Conservation (phyloP, 257 asterid genomes). For the Galeopsis tetrahit region DNA sequence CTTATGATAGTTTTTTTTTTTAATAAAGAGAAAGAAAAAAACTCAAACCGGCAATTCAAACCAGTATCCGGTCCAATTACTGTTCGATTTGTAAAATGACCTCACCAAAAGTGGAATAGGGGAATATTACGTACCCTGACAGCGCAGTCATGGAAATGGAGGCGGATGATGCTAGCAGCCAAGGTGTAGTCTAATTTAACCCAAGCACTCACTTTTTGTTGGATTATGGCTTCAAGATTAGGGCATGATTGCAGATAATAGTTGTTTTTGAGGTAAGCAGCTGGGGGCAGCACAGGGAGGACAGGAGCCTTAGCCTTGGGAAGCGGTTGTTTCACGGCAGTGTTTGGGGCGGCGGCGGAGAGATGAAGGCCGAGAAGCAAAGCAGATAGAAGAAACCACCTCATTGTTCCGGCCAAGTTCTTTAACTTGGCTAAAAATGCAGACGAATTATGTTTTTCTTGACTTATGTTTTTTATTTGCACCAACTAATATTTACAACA, state of each 20-base stretch:
- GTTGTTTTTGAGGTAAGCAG: conserved; percentile 44
- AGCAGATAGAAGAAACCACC: conserved; percentile 21
- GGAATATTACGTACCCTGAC: conserved; percentile 55
- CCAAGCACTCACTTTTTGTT: conserved; percentile 57
- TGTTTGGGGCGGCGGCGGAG: background rate
- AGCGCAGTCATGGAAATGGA: conserved; percentile 82
- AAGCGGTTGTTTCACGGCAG: conserved; percentile 1
- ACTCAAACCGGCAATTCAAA: too few relatives aligned
- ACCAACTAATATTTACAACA: background rate
- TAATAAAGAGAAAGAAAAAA: too few relatives aligned
- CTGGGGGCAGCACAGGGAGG: conserved; percentile 31
- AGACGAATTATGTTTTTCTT: background rate
- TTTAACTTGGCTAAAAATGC: background rate
- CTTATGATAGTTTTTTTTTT: too few relatives aligned
- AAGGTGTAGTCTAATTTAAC: conserved; percentile 53
- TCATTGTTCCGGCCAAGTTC: conserved; percentile 25
- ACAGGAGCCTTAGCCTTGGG: background rate
- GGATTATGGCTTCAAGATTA: conserved; percentile 55
- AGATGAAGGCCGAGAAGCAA: conserved; percentile 23
- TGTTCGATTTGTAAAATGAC: too few relatives aligned
- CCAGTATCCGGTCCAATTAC: too few relatives aligned
- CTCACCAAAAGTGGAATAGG: too few relatives aligned
- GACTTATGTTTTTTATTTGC: background rate
- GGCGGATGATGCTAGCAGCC: conserved; percentile 76
- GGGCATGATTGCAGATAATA: conserved; percentile 64